A percentile compares a stretch with the other conserved stretches of the same genome.
Evolutionary conservation across 2,329 filamentous ascomycete genomes (phyloP).

Genomic region (Colletotrichum tabaci): DNA sequence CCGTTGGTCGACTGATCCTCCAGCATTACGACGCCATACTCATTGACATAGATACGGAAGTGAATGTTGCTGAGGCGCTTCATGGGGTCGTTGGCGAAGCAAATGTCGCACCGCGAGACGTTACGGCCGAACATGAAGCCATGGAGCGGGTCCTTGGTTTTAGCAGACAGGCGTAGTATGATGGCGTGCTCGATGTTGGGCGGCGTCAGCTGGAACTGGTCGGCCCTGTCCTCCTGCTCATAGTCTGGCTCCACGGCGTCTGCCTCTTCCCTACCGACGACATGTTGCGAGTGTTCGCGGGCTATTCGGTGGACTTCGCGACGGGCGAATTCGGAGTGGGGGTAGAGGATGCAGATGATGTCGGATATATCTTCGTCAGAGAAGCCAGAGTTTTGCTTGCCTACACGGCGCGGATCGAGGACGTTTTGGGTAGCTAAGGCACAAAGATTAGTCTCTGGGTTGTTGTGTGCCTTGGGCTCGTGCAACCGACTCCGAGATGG

Average conservation of each 20-base stretch:
- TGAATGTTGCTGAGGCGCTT: slow-evolving; percentile 93
- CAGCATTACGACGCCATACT: slow-evolving; percentile 89
- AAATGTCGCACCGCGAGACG: slow-evolving; percentile 77
- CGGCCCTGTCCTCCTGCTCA: slow-evolving; percentile 64
- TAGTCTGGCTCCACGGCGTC: slow-evolving; percentile 68
- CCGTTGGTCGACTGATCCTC: slow-evolving; percentile 97
- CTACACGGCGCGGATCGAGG: slow-evolving; percentile 84
- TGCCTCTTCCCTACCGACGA: slow-evolving; percentile 64
- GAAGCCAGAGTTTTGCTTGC: slow-evolving; percentile 86
- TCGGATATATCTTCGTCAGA: slow-evolving; percentile 87
- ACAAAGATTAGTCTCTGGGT: slow-evolving; percentile 37
- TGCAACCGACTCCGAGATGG: not conserved
- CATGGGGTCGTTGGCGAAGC: slow-evolving; percentile 75
- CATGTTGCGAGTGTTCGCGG: slow-evolving; percentile 62
- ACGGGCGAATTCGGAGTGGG: slow-evolving; percentile 80
- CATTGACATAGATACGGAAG: slow-evolving; percentile 92
- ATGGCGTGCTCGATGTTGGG: slow-evolving; percentile 75
- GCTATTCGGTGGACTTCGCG: slow-evolving; percentile 74
- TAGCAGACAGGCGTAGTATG: slow-evolving; percentile 83
- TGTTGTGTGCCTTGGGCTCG: not conserved
- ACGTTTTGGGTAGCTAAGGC: slow-evolving; percentile 81
- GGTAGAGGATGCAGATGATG: slow-evolving; percentile 90
- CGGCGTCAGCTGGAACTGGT: slow-evolving; percentile 66
- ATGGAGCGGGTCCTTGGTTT: slow-evolving; percentile 74
- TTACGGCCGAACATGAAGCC: slow-evolving; percentile 94